Evolutionary conservation across 1,284 basidiomycete species (phyloP).

Genomic region (Pseudozyma hubeiensis): DNA sequence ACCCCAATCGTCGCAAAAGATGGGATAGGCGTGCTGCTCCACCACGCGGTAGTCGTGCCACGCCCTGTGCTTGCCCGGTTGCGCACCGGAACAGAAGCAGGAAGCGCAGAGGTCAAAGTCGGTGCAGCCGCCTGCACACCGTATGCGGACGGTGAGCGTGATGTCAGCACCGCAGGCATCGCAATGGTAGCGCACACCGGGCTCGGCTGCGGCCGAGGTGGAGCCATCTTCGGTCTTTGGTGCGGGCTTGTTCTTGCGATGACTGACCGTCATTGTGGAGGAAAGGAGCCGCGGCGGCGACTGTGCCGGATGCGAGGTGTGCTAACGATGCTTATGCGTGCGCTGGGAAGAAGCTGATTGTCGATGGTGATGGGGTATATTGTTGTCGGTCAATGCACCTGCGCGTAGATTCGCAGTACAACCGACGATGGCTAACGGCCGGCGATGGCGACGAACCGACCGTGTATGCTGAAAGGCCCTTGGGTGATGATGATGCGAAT

Average conservation of each 20-base stretch:
- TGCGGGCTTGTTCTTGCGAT: constrained; percentile 66
- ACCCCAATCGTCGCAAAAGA: constrained; percentile 95
- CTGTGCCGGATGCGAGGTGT: background rate
- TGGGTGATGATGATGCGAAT: background rate
- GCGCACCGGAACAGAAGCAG: constrained; percentile 92
- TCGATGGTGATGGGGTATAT: background rate
- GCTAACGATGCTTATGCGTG: background rate
- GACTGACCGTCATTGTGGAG: constrained; percentile 65
- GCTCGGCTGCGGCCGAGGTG: constrained; percentile 59
- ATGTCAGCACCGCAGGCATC: constrained; percentile 68
- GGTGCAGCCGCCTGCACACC: constrained; percentile 67
- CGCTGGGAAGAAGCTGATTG: background rate
- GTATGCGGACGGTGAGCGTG: constrained; percentile 66
- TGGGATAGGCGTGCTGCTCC: constrained; percentile 94
- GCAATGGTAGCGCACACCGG: constrained; percentile 67
- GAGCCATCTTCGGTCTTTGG: constrained; percentile 59
- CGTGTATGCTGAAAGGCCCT: background rate
- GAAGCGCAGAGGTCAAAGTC: constrained; percentile 71
- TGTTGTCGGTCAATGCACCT: background rate
- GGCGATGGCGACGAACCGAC: background rate
- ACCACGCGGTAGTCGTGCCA: constrained; percentile 93
- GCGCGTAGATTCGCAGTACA: too few species aligned
- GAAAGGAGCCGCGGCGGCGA: constrained; percentile 4
- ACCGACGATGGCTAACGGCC: too few species aligned
- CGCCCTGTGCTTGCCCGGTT: constrained; percentile 86